Evolutionary conservation across 148 eudicot species (phyloP), one percentile per base, ranked within the genome.

Genomic region (Oxyria digyna): DNA sequence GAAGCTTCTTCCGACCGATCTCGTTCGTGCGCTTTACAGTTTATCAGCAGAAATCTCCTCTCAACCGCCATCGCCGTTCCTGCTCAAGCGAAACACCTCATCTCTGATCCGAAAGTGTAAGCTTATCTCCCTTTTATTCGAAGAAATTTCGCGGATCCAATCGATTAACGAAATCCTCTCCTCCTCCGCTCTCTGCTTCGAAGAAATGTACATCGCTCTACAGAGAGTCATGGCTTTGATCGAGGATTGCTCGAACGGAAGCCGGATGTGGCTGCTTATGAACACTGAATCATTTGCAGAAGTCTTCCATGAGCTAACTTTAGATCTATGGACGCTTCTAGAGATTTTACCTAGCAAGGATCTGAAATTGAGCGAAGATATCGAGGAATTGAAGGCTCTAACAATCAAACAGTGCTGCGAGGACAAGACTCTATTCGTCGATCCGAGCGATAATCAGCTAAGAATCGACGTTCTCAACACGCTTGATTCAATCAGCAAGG

Each of bases 261-360:
- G 98, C 77, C 90, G 69, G 72, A 69, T 80, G 73, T 93, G 98
- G 98, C 84, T 93, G 17, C 69, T 93, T 26, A 79, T 83, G 77
- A 86, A 85, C 65, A 74, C 38, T 14, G 81, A 85, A 1, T 77
- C 90, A 23, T 49, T 86, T 17, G 69, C 85, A 1, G 72, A 69
- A 35, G 68, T 73, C 6, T 93, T 93, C 43, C 89, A 82, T 37
- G 91, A 89, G 62, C 77, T 93, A 62, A 85, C 81, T 3, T 69
- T 62, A 0, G 91, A 90, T 68, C 72, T 93, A 20, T 82, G 87
- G 59, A 89, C 96, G 29, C 74, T 93, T 5, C 78, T 93, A 6
- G 98, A 93, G 50, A 82, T 93, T 68, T 80, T 93, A 11, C 96
- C 96, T 0, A 71, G 48, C 4, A 78, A 69, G 1, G 87, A 89